Percentiles rank a stretch among this genome's conserved stretches.
Evolutionary conservation across 805 yeast genomes (phyloP).

Genomic region (Myxozyma kluyveri): DNA sequence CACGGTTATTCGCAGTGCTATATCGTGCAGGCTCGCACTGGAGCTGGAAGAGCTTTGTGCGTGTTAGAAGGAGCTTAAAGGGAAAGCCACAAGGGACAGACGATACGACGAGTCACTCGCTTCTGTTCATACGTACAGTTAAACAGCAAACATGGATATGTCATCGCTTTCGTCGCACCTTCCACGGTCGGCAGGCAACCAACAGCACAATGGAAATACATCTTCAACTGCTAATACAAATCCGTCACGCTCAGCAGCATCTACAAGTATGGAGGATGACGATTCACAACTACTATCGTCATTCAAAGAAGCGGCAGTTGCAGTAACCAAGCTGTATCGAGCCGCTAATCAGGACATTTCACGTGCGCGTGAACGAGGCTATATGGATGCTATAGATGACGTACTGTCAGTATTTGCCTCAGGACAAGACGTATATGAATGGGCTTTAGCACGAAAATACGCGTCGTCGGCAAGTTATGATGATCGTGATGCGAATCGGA

Average conservation of each 20-base stretch:
- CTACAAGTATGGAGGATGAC: constrained; percentile 39
- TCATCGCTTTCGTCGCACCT: constrained; percentile 57
- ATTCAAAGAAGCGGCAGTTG: constrained; percentile 67
- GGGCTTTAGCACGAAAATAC: constrained; percentile 25
- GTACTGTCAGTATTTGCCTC: constrained; percentile 37
- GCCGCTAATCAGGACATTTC: constrained; percentile 54
- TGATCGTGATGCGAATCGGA: neutral
- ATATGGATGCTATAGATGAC: constrained; percentile 60
- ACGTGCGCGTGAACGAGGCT: constrained; percentile 54
- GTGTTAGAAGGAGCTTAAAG: too few species aligned
- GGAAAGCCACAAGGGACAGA: too few species aligned
- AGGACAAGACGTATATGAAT: constrained; percentile 29
- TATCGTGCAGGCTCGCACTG: too few species aligned
- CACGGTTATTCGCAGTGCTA: too few species aligned
- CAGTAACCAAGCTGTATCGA: constrained; percentile 66
- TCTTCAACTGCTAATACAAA: constrained; percentile 37
- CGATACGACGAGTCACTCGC: too few species aligned
- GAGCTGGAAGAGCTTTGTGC: too few species aligned
- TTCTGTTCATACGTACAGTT: too few species aligned
- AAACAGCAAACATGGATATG: constrained; percentile 62
- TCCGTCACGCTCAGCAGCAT: constrained; percentile 1
- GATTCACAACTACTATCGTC: constrained; percentile 57
- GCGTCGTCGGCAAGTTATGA: constrained; percentile 8
- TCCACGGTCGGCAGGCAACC: constrained; percentile 49
- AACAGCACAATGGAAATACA: neutral